Conservation (phyloP, 208 protist species). For the Leishmania lainsoni region DNA sequence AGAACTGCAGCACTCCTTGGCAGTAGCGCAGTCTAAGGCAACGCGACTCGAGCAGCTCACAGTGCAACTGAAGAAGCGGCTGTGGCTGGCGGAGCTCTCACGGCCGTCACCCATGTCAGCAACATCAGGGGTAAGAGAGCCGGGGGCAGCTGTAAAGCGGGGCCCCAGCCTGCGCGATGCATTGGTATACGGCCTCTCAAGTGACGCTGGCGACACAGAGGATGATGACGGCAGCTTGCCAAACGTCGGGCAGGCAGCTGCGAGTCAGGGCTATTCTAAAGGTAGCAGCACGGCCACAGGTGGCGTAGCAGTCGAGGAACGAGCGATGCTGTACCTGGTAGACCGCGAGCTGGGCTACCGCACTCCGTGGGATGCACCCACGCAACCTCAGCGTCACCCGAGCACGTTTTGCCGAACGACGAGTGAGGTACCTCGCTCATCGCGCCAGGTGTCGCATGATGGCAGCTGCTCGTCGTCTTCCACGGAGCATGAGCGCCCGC, state of each 20-base stretch:
- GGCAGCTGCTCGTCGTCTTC: neutral
- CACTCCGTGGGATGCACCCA: neutral
- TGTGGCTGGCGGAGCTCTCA: conserved; percentile 37
- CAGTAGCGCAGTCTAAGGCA: conserved; percentile 18
- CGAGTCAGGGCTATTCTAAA: neutral
- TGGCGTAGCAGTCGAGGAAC: conserved; percentile 15
- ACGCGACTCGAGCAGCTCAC: conserved; percentile 45
- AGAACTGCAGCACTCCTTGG: conserved; percentile 18
- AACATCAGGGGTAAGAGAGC: no score
- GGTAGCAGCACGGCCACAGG: neutral
- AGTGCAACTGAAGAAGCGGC: conserved; percentile 57
- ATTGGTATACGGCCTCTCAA: conserved; percentile 17
- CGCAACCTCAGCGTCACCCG: neutral
- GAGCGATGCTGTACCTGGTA: conserved; percentile 30
- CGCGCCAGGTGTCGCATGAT: neutral
- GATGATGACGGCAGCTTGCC: neutral
- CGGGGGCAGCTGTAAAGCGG: neutral
- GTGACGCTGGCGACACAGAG: neutral
- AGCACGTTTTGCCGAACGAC: neutral
- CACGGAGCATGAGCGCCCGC: neutral
- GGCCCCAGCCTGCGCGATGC: conserved; percentile 23
- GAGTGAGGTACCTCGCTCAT: neutral
- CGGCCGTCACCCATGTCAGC: neutral
- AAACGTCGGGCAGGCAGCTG: neutral
- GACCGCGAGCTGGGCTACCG: conserved; percentile 20